Evolutionary conservation across 306 rosid species (phyloP).

Genomic region (Cucurbita maxima): DNA sequence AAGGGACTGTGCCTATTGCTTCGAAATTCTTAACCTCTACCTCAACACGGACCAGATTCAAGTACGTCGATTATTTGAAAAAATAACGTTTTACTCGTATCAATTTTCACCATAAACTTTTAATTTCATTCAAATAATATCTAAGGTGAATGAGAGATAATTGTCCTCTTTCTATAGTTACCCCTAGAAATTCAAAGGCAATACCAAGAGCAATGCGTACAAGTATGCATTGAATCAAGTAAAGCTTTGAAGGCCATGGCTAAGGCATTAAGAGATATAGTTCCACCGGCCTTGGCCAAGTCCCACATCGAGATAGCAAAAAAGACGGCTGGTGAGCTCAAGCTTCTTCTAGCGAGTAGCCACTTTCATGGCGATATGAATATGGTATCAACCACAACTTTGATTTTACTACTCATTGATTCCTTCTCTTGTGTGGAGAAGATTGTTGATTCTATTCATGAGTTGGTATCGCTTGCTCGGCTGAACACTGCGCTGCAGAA

Average conservation of each 20-base stretch:
- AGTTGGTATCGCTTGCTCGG: slow-evolving; percentile 15
- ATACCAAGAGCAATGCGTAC: slow-evolving; percentile 37
- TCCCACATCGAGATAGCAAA: slow-evolving; percentile 6
- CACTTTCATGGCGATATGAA: background rate
- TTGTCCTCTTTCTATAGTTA: slow-evolving; percentile 8
- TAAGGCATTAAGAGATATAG: slow-evolving; percentile 42
- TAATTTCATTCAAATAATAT: too few relatives aligned
- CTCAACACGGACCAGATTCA: slow-evolving; percentile 22
- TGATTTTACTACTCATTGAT: slow-evolving; percentile 13
- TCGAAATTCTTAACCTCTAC: slow-evolving; percentile 48
- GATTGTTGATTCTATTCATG: slow-evolving; percentile 17
- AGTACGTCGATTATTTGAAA: slow-evolving; percentile 12
- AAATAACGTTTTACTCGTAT: too few relatives aligned
- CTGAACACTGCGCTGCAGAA: background rate
- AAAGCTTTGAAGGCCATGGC: slow-evolving; percentile 45
- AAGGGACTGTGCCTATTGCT: slow-evolving; percentile 56
- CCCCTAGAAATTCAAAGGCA: slow-evolving; percentile 27
- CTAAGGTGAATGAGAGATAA: too few relatives aligned
- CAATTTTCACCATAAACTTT: too few relatives aligned
- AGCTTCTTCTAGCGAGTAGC: background rate
- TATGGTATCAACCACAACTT: background rate
- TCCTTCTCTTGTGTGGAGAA: slow-evolving; percentile 19
- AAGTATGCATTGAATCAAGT: slow-evolving; percentile 42
- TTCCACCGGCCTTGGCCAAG: slow-evolving; percentile 24
- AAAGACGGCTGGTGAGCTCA: background rate